Evolutionary conservation across 495 filamentous ascomycete species (phyloP).

Genomic region (Penicillium parvum): DNA sequence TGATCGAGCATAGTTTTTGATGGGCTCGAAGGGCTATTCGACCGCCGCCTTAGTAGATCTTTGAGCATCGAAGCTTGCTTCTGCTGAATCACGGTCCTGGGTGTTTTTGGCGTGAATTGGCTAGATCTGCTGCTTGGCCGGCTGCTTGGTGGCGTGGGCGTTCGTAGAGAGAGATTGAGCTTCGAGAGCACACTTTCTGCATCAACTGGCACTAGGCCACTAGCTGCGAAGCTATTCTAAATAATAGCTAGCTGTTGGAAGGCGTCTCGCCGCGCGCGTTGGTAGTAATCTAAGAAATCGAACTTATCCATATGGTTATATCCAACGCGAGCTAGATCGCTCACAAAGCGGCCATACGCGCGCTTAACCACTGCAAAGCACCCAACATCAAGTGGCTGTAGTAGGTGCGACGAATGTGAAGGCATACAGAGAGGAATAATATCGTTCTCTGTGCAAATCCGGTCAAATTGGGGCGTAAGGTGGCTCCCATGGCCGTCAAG

Average conservation of each 20-base stretch:
- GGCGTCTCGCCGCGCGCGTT: not conserved
- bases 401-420: not conserved
- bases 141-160: constrained; percentile 7
- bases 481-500: not conserved
- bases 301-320: constrained; percentile 1
- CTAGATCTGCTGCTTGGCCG: constrained; percentile 7
- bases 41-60: constrained; percentile 1
- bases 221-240: constrained; percentile 9
- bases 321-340: not conserved
- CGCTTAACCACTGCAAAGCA: not conserved
- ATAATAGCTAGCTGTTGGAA: constrained; percentile 2
- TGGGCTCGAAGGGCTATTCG: constrained; percentile 3
- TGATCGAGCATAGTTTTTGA: constrained; percentile 6
- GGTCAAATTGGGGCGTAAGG: not conserved
- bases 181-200: constrained; percentile 9
- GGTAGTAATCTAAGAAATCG: constrained; percentile 8
- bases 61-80: constrained; percentile 8
- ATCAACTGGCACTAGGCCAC: constrained; percentile 7
- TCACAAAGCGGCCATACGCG: not conserved
- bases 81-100: constrained; percentile 4
- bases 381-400: not conserved
- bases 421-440: not conserved
- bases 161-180: constrained; percentile 13
- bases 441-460: not conserved
- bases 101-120: constrained; percentile 8